phyloP scores from a whole-genome alignment of 2,329 filamentous ascomycete species.

The Colletotrichum abscissum region DNA sequence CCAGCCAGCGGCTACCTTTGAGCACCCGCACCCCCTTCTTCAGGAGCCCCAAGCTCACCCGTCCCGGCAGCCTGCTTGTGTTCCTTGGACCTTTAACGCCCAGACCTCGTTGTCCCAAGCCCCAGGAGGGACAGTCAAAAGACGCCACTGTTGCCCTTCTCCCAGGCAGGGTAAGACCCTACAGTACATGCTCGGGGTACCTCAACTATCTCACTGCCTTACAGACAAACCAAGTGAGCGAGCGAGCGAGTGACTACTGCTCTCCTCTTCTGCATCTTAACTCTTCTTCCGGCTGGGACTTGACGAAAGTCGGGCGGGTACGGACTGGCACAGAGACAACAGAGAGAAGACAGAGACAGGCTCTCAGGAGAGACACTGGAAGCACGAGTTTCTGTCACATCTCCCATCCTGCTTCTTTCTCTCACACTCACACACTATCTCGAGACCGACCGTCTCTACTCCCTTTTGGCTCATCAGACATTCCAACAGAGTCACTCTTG shows the following conservation, averaged over 20 bases:
- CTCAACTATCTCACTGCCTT: conserved; percentile 9
- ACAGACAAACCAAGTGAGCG: no score
- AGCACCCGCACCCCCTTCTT: conserved; percentile 31
- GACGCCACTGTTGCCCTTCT: conserved; percentile 23
- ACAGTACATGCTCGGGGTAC: conserved; percentile 3
- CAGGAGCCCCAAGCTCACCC: conserved; percentile 11
- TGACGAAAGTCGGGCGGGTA: conserved; percentile 13
- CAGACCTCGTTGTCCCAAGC: conserved; percentile 30
- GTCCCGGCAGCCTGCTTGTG: conserved; percentile 34
- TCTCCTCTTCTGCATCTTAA: conserved; percentile 13
- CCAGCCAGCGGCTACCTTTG: conserved; percentile 17
- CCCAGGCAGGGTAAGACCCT: conserved; percentile 11
- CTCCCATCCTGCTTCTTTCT: conserved; percentile 27
- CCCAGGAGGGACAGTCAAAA: conserved; percentile 20
- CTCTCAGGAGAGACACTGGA: conserved; percentile 27
- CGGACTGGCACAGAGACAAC: conserved; percentile 10
- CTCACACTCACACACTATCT: background rate
- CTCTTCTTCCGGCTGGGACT: conserved; percentile 15
- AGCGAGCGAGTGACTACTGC: background rate
- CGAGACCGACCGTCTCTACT: background rate
- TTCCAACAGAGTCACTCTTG: conserved; percentile 9
- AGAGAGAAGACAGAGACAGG: conserved; percentile 12
- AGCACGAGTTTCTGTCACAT: conserved; percentile 29
- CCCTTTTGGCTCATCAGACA: conserved; percentile 20
- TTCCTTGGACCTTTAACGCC: conserved; percentile 30